Base-by-base conservation (phyloP, 306 rosid species). In the Alnus rubra region DNA sequence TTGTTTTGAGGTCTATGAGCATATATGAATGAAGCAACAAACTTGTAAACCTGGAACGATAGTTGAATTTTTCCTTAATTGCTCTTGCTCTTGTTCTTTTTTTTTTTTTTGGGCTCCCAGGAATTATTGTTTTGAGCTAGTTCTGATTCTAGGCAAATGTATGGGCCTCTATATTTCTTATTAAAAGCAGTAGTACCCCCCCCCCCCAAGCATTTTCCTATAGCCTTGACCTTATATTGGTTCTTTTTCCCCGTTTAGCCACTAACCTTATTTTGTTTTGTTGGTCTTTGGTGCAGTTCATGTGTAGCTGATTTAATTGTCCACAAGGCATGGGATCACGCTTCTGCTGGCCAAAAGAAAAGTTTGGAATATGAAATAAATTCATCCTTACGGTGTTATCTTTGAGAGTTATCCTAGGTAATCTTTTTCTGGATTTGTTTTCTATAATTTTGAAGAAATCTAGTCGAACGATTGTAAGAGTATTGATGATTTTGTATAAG, bases 401-500 rank as follows among this genome's bases (percentile, higher is more conserved):
- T 39, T 67, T 67, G 45, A 63, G 45, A 13, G 69, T 33, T 63
- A 33, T 33, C n/a, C 42, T 63, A 67, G 72, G 72, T 14, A 49
- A 16, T 67, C 51, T 67, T 9, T 67, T 39, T 67, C 72, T 42
- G 72, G 51, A 33, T 64, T 67, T 67, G 16, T 67, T 42, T 42
- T 67, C 72, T 67, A 28, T 39, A 67, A 42, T 67, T 67, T 67
- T 67, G 48, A 44, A 67, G 72, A 42, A 59, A 59, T 59, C 15
- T 67, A 67, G 72, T 42, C 6, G 33, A 67, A 67, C 72, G 72
- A 42, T 42, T 67, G 51, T 42, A 68, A 68, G 48, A 42, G 19
- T 68, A 68, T 31, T 16, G 72, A 67, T 67, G 72, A 67, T 67
- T 42, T 39, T 67, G 65, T 67, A 67, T 35, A 64, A 64, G 70